These are phyloP conservation scores for Kalmusia sp. DNA, from an alignment of 2,329 filamentous ascomycete species.

Conservation along the genomic window DNA sequence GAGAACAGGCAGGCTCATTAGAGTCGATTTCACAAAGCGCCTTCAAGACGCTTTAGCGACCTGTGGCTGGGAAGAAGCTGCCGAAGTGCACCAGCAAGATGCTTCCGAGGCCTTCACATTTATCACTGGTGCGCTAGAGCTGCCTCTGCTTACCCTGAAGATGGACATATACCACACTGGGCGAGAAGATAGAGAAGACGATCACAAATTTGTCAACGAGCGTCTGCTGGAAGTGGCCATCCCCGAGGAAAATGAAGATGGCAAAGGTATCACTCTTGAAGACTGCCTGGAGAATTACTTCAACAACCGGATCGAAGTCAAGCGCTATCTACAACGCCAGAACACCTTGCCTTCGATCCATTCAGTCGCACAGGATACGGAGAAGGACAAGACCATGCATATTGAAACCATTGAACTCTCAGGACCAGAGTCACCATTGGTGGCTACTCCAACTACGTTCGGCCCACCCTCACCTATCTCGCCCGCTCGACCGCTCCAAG, in stretches of 20 bases:
- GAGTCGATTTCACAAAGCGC: constrained; percentile 81
- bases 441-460: constrained; percentile 39
- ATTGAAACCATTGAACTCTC: constrained; percentile 53
- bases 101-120: constrained; percentile 95
- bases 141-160: constrained; percentile 87
- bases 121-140: constrained; percentile 85
- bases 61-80: constrained; percentile 89
- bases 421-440: constrained; percentile 42
- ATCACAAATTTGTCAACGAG: constrained; percentile 95
- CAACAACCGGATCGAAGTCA: constrained; percentile 90
- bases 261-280: constrained; percentile 79
- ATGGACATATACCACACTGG: constrained; percentile 95
- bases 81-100: constrained; percentile 83
- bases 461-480: constrained; percentile 32
- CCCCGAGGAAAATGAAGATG: constrained; percentile 69
- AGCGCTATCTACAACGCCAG: constrained; percentile 72
- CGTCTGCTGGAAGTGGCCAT: constrained; percentile 89
- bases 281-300: constrained; percentile 94
- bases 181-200: constrained; percentile 79
- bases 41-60: constrained; percentile 82
- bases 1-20: constrained; percentile 83
- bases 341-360: constrained; percentile 63
- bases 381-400: constrained; percentile 49
- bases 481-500: constrained; percentile 34
- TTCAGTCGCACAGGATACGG: constrained; percentile 31